A percentile compares a stretch with the other conserved stretches of the same genome.
These are phyloP conservation scores for Pseudoscleropodium purum DNA, from an alignment of 225 moss, liverwort and hornwort genomes.

Conservation along the genomic window DNA sequence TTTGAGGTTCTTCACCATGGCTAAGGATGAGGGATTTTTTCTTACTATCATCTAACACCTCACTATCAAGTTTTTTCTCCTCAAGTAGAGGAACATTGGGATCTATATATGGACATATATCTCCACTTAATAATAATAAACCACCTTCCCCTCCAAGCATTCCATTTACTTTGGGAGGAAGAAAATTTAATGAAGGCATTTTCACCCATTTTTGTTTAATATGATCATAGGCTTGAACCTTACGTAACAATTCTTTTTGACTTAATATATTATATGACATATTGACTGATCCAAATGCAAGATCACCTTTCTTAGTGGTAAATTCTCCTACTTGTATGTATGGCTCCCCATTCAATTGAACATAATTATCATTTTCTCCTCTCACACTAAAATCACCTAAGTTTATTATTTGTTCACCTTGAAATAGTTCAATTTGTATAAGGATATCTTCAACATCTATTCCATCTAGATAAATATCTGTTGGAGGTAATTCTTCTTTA, in stretches of 20 bases:
- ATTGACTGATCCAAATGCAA: slow-evolving; percentile 6
- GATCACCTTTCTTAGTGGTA: background rate
- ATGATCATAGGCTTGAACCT: slow-evolving; percentile 29
- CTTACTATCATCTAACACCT: background rate
- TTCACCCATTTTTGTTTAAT: slow-evolving; percentile 28
- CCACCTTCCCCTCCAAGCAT: slow-evolving; percentile 53
- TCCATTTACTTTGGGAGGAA: slow-evolving; percentile 27
- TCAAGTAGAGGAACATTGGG: background rate
- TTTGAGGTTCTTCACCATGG: background rate
- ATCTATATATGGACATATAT: background rate
- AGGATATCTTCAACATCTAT: slow-evolving; percentile 27
- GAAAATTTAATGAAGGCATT: slow-evolving; percentile 44
- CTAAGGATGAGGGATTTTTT: background rate
- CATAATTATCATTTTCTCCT: slow-evolving; percentile 11
- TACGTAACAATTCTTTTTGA: slow-evolving; percentile 17
- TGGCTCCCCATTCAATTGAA: background rate
- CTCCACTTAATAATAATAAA: slow-evolving; percentile 29
- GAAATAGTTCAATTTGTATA: slow-evolving; percentile 25
- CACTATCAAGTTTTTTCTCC: background rate
- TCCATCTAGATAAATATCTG: slow-evolving; percentile 6
- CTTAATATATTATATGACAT: slow-evolving; percentile 16
- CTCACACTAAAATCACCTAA: slow-evolving; percentile 5
- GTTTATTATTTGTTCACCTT: slow-evolving; percentile 17
- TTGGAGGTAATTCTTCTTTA: background rate
- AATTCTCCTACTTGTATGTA: slow-evolving; percentile 26